Base-by-base conservation (phyloP, 179 eudicot genomes). In the Drosera spatulata region DNA sequence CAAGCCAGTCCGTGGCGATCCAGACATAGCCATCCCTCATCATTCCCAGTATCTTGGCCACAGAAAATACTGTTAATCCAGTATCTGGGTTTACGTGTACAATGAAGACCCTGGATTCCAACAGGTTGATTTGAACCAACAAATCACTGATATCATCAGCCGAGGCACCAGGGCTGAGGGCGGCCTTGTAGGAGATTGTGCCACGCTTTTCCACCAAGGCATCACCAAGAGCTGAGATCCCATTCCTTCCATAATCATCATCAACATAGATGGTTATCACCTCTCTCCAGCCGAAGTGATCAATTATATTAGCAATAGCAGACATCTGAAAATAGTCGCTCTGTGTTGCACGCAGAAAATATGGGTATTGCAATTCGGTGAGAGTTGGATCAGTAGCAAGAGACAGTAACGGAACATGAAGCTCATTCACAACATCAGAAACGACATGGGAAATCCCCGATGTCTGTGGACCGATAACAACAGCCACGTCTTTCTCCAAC, bases 1-100 rank as follows among this genome's bases (percentile, higher is more conserved):
- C 71, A 66, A 84, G 84, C 90, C 90, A 84, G 65, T 84, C 86
- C 8, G 86, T 79, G 40, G 84, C 77, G 57, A 84, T 84, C 90
- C 90, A 84, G 55, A 77, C 86, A 69, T 84, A 84, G 11, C 86
- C 84, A 47, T 12, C 61, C 12, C n/a, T 7, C 80, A 78, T 60
- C 88, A 83, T 83, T n/a, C 83, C 88, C 13, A 82, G 68, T 22
- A 50, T 15, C 38, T 80, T 80, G 4, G 88, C 88, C 13, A 53
- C 59, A 33, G 73, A 61, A 39, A 83, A 83, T 37, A 83, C 42
- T 11, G 45, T 56, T 39, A 80, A 47, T 15, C 88, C 88, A 3
- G 82, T 61, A 63, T 83, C 88, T 11, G 88, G 88, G 69, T 71
- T 75, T n/a, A 75, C 85, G 67, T 83, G 88, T 39, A 83, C 82